These are phyloP conservation scores for Nitzschia palea DNA, from an alignment of 108 stramenopile genomes.

Conservation along the genomic window DNA sequence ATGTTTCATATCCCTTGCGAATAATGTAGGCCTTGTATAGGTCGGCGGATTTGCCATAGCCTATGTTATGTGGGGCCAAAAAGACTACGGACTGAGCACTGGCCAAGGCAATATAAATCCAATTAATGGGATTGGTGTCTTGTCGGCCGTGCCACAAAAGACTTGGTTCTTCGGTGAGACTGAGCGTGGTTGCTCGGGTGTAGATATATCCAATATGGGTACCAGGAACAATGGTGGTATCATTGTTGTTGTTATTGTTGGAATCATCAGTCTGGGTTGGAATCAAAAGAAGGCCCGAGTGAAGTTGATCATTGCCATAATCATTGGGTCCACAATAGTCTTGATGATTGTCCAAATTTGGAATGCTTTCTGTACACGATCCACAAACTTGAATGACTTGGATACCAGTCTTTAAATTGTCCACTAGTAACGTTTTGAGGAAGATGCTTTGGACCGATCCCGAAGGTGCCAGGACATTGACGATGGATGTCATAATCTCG, in stretches of 20 bases:
- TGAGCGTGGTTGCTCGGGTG: not conserved
- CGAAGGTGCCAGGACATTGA: not conserved
- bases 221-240: not conserved
- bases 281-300: conserved; percentile 3
- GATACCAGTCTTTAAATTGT: not conserved
- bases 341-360: not conserved
- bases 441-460: not conserved
- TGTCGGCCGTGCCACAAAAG: not conserved
- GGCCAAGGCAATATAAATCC: not conserved
- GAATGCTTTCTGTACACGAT: not conserved
- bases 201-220: not conserved
- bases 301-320: not conserved
- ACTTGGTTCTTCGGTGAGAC: not conserved
- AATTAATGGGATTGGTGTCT: not conserved
- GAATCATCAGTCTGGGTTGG: not conserved
- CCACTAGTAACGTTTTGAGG: not conserved
- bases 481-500: not conserved
- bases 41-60: not conserved
- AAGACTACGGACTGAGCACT: not conserved
- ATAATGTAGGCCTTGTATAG: conserved; percentile 25
- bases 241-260: not conserved
- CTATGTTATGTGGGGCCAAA: conserved; percentile 1
- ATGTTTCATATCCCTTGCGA: conserved; percentile 25
- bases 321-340: not conserved
- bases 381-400: conserved; percentile 1